Conservation (phyloP, 2,329 filamentous ascomycete species). For the Aspergillus glaucus region DNA sequence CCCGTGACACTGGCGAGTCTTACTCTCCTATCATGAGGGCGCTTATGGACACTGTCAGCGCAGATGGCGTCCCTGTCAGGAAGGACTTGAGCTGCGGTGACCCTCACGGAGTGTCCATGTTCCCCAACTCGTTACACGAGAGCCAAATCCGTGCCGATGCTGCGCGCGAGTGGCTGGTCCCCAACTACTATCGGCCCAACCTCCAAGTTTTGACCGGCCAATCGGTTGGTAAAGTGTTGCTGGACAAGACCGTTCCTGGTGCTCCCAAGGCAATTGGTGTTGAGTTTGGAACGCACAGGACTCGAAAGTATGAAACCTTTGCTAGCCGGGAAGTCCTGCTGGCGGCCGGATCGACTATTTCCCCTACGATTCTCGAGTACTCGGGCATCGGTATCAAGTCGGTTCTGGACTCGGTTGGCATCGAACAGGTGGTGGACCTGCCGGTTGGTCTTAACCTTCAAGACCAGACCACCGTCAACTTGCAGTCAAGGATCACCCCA, state of each 20-base stretch:
- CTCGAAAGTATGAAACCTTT: constrained; percentile 14
- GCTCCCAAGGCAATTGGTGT: constrained; percentile 15
- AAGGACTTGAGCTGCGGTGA: constrained; percentile 19
- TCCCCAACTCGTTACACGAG: constrained; percentile 19
- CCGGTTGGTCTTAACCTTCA: constrained; percentile 26
- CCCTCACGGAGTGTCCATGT: constrained; percentile 25
- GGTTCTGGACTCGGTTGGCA: constrained; percentile 9
- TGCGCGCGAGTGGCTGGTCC: constrained; percentile 22
- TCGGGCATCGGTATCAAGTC: constrained; percentile 22
- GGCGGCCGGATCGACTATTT: constrained; percentile 21
- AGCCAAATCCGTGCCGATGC: constrained; percentile 21
- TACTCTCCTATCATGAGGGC: constrained; percentile 18
- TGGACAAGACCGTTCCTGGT: constrained; percentile 6
- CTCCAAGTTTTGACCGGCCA: constrained; percentile 21
- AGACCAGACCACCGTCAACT: constrained; percentile 22
- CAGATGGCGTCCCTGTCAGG: constrained; percentile 10
- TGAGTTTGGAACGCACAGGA: constrained; percentile 19
- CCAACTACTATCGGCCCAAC: constrained; percentile 16
- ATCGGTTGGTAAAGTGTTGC: constrained; percentile 17
- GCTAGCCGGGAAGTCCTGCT: constrained; percentile 22
- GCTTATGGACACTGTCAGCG: constrained; percentile 16
- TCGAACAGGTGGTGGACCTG: constrained; percentile 17
- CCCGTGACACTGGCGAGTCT: constrained; percentile 14
- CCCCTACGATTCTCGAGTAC: constrained; percentile 21
- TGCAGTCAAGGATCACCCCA: constrained; percentile 7